Evolutionary conservation across 306 rosid species (phyloP), one percentile per base, ranked within the genome.

Genomic region (Medicago lupulina): DNA sequence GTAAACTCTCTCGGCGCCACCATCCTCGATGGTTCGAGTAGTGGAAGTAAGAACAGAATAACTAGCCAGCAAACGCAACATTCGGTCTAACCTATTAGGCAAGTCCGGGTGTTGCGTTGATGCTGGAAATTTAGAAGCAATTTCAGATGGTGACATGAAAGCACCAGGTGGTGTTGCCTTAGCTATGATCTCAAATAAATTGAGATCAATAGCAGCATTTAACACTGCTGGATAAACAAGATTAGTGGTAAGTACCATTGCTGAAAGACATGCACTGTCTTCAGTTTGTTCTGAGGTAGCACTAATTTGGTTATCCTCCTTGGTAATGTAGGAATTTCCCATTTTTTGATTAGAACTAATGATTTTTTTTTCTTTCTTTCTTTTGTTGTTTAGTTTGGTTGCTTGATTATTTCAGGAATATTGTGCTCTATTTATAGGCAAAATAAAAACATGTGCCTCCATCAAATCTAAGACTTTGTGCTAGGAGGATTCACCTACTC

Each of bases 131-230:
- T 63, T 47, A 31, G 74, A 81, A 54, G 85, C 78, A 76, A 81
- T 81, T 19, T 81, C 49, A 7, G 70, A 43, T 1, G 78, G 23
- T 38, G 81, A 76, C 74, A 81, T 43, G 68, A 12, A 38, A 12
- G 78, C 50, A 39, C 25, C 66, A 1, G 19, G 17, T 23, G 80
- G 60, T 1, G 62, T 16, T n/a, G 41, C 53, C 10, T 39, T 43
- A 1, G 77, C 44, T 17, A 76, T 69, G 62, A 75, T 81, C 17
- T 81, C 84, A 71, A 81, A 81, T 50, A 81, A 55, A 18, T 81
- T 76, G 55, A 81, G 73, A 4, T 75, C 77, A 75, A 81, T 51
- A 44, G 81, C 81, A 9, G 74, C 84, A 3, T 81, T 70, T 0
- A 81, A 7, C 0, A 81, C 81, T 21, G 73, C 49, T 10, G 73